Evolutionary conservation across 179 eudicot species (phyloP).

Genomic region (Silene noctiflora): DNA sequence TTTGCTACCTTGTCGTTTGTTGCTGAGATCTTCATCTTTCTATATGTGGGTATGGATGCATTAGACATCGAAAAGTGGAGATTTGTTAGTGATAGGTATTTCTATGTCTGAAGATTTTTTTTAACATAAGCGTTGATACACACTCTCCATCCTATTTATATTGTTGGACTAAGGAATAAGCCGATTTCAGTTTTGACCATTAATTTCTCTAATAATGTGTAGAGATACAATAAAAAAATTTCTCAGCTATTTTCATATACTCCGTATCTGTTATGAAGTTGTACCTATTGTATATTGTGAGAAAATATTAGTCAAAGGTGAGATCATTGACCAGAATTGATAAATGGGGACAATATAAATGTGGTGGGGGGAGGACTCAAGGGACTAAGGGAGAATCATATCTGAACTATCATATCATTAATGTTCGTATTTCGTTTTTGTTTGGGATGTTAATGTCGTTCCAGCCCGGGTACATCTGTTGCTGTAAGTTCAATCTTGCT

Average conservation of each 20-base stretch:
- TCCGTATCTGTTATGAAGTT: too few species aligned
- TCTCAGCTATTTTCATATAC: background rate
- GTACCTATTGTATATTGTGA: background rate
- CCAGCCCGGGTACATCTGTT: constrained; percentile 76
- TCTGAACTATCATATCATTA: background rate
- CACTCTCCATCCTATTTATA: too few species aligned
- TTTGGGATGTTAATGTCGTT: constrained; percentile 21
- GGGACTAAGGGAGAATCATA: background rate
- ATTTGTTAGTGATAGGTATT: constrained; percentile 65
- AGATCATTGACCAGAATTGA: too few species aligned
- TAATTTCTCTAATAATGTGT: background rate
- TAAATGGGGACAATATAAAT: too few species aligned
- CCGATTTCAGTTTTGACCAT: background rate
- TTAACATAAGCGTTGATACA: background rate
- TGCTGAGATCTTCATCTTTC: constrained; percentile 86
- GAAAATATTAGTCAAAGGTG: too few species aligned
- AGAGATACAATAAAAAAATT: too few species aligned
- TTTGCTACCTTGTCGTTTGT: constrained; percentile 87
- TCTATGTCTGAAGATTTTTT: background rate
- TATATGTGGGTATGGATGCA: constrained; percentile 99
- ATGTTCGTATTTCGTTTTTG: background rate
- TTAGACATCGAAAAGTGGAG: constrained; percentile 92
- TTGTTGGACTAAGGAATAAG: too few species aligned
- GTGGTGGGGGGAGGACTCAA: background rate
- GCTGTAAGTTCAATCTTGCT: constrained; percentile 72